A percentile compares a stretch with the other conserved stretches of the same genome.
Conservation (phyloP, 1,139 yeast genomes). For the Blastobotrys petasosporus region DNA sequence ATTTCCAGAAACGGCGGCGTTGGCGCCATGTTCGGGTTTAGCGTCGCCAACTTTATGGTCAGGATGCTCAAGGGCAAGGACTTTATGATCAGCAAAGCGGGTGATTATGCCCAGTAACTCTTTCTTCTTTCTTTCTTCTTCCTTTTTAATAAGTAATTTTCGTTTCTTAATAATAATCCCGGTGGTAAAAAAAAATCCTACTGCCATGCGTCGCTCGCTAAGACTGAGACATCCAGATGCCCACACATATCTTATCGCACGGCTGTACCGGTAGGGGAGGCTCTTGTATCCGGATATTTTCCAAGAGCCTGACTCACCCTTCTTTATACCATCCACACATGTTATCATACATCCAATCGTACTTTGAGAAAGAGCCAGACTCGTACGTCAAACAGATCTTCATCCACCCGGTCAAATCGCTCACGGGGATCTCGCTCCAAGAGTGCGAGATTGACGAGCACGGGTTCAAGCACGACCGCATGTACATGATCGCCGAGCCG, state of each 20-base stretch:
- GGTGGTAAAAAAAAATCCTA: too few species aligned
- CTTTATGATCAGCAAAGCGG: slow-evolving; percentile 18
- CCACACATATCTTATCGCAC: too few species aligned
- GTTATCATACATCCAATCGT: too few species aligned
- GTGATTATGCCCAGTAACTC: background rate
- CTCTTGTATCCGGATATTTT: too few species aligned
- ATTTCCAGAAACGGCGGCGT: slow-evolving; percentile 22
- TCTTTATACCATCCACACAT: too few species aligned
- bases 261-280: too few species aligned
- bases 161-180: too few species aligned
- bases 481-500: slow-evolving; percentile 36
- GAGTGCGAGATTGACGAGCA: slow-evolving; percentile 34
- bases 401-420: slow-evolving; percentile 41
- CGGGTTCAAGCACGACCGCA: slow-evolving; percentile 42
- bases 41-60: slow-evolving; percentile 22
- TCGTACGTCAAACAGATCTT: slow-evolving; percentile 24
- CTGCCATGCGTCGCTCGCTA: too few species aligned
- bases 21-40: slow-evolving; percentile 20
- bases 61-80: slow-evolving; percentile 18
- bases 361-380: background rate
- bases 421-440: slow-evolving; percentile 34
- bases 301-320: too few species aligned
- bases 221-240: too few species aligned
- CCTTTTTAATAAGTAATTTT: too few species aligned
- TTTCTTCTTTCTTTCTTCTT: too few species aligned